Evolutionary conservation across 148 eudicot genomes (phyloP).

Genomic region (Heliosperma pusillum): DNA sequence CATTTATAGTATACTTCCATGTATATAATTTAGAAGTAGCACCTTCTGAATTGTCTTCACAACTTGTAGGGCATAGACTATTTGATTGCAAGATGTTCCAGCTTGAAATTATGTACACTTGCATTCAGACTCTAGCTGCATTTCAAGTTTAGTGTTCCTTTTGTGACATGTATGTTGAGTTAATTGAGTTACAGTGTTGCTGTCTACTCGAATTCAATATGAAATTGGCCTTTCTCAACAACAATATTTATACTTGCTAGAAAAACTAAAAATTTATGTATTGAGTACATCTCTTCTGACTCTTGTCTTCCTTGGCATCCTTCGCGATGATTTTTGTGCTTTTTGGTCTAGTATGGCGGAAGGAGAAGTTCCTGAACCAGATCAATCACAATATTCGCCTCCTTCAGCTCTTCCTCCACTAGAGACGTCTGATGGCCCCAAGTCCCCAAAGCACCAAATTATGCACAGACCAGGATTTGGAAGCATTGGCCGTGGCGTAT

Average conservation of each 20-base stretch:
- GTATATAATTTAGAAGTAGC: no score
- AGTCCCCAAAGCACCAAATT: slow-evolving; percentile 39
- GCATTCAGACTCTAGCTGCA: no score
- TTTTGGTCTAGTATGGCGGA: slow-evolving; percentile 39
- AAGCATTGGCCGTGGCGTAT: slow-evolving; percentile 46
- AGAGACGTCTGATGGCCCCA: slow-evolving; percentile 33
- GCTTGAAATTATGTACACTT: no score
- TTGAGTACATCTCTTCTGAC: not conserved
- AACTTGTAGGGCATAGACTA: no score
- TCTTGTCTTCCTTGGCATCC: not conserved
- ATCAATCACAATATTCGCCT: slow-evolving; percentile 30
- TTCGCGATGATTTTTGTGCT: slow-evolving; percentile 11
- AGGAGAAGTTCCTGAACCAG: slow-evolving; percentile 26
- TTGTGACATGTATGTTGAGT: no score
- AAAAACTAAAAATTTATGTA: not conserved
- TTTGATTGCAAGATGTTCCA: no score
- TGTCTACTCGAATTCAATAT: not conserved
- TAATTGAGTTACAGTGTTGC: not conserved
- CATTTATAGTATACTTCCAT: not conserved
- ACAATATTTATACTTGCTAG: not conserved
- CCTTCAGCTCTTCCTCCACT: slow-evolving; percentile 35
- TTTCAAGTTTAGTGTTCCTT: no score
- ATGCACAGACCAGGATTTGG: slow-evolving; percentile 73
- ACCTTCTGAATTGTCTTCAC: no score
- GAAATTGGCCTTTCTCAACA: not conserved